Base-by-base conservation (phyloP, 2,329 filamentous ascomycete genomes). In the Cordyceps javanica region DNA sequence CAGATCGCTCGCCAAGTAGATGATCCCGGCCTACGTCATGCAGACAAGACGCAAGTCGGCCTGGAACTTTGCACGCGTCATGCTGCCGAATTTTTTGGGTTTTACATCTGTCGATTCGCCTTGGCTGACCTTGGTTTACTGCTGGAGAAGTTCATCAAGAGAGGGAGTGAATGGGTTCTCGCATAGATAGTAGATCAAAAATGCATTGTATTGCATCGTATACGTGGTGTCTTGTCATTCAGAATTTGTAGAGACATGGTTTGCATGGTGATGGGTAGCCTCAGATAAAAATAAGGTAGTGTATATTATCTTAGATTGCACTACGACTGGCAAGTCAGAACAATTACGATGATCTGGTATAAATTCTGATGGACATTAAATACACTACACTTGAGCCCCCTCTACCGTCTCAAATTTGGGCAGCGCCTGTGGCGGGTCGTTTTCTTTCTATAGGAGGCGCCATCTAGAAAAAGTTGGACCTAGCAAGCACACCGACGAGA, bases 1-100 rank as follows among this genome's bases (percentile, higher is more conserved):
- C 90, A 95, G 83, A 93, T 97, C 71, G 91, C 92, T 55, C 89
- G 93, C 63, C 93, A 97, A 77, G 91, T 97, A 48, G 93, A 97
- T 69, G 93, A 97, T 68, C 93, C 93, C 6, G 93, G 93, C 10
- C 82, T 97, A 56, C 89, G 90, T 64, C 90, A 94, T 72, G 91
- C 91, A 19, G 93, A 92, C 65, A 91, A 91, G 67, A 97, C 94
- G 9, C 92, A 97, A 69, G 92, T 99, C 55, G 94, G 94, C 10
- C 82, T 99, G 34, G 94, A 99, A 73, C 82, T 99, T 41, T 94
- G 91, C 69, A 91, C 91, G 36, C 85, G 93, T 41, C 93, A 97
- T 71, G 94, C 93, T 8, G 90, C 93, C 34, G 94, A 99, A 73
- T 99, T 99, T 73, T 99, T 99, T 70, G 92, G 88, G 16, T 97